Base-by-base conservation (phyloP, 2,329 filamentous ascomycete genomes). In the Myriosclerotinia curreyana region DNA sequence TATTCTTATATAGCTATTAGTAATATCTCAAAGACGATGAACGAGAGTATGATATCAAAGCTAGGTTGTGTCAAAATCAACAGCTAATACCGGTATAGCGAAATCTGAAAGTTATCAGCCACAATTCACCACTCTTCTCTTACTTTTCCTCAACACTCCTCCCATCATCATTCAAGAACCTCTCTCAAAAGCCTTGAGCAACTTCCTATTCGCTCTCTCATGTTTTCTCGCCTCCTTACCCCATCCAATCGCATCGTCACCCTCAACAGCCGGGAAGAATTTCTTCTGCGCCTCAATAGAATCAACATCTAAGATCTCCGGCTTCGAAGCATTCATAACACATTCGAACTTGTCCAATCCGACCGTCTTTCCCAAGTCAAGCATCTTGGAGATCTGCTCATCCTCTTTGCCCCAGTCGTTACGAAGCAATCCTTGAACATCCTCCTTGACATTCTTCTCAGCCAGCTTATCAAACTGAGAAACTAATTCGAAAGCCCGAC, bases 211-310 rank as follows among this genome's bases (percentile, higher is more conserved):
- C 1, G 50, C 59, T 22, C 42, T 64, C 40, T 28, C 28, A 15
- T 64, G 62, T 48, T 34, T 64, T 55, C 31, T 64, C 6, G 55
- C 62, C 54, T 61, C 55, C 49, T 48, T 60, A 1, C 55, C 62
- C 62, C 62, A 64, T 3, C 62, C 62, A 53, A 60, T 8, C 9
- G 3, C 17, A 14, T 22, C n/a, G 5, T 9, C 38, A 22, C 25
- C 46, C 2, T 49, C 48, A 44, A 50, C 17, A 28, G 4, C 11
- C 2, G 54, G 55, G 7, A 40, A 64, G 7, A 60, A n/a, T 20
- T 25, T 49, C 14, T 64, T 34, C 22, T 22, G n/a, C 17, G 49
- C 55, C n/a, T 28, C 62, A 22, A 25, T 12, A 12, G n/a, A 25
- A 25, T 53, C 12, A 11, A 17, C 34, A 7, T 60, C 28, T 17